Conservation (phyloP, 106 monocot genomes). For the Acorus calamus region DNA sequence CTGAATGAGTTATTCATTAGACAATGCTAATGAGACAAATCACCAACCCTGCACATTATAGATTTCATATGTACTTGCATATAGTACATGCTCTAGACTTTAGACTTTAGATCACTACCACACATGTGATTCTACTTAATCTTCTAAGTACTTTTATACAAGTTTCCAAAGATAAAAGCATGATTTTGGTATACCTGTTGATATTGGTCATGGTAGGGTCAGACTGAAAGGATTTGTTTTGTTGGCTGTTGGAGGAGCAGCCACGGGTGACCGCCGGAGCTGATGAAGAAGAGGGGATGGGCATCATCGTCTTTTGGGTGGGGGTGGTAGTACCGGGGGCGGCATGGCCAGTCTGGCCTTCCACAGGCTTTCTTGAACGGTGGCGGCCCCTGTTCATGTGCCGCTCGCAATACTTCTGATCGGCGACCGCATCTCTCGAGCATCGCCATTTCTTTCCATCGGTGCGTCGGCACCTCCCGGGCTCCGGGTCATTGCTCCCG, state of each 20-base stretch:
- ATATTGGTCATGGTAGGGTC: constrained; percentile 17
- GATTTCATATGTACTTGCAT: too few species aligned
- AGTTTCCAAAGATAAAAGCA: neutral
- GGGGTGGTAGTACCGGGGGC: neutral
- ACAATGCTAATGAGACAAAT: too few species aligned
- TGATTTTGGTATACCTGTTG: constrained; percentile 17
- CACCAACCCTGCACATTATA: too few species aligned
- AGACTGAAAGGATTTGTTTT: constrained; percentile 18
- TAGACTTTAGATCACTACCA: too few species aligned
- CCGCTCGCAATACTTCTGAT: constrained; percentile 94
- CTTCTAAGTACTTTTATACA: too few species aligned
- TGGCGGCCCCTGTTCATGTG: constrained; percentile 97
- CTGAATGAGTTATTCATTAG: too few species aligned
- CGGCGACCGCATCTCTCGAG: constrained; percentile 87
- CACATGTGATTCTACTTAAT: too few species aligned
- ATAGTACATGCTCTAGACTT: too few species aligned
- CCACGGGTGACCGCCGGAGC: constrained; percentile 14
- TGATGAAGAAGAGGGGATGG: constrained; percentile 27
- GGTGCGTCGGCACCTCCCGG: constrained; percentile 86
- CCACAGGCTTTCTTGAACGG: constrained; percentile 99
- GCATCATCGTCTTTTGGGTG: constrained; percentile 25
- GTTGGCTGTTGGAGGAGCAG: constrained; percentile 18
- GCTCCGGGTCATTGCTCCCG: constrained; percentile 71
- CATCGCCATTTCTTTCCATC: constrained; percentile 99
- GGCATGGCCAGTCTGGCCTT: constrained; percentile 82